Percentiles rank a stretch among this genome's conserved stretches.
These are phyloP conservation scores for Rubia occidens DNA, from an alignment of 305 asterid species.

Conservation along the genomic window DNA sequence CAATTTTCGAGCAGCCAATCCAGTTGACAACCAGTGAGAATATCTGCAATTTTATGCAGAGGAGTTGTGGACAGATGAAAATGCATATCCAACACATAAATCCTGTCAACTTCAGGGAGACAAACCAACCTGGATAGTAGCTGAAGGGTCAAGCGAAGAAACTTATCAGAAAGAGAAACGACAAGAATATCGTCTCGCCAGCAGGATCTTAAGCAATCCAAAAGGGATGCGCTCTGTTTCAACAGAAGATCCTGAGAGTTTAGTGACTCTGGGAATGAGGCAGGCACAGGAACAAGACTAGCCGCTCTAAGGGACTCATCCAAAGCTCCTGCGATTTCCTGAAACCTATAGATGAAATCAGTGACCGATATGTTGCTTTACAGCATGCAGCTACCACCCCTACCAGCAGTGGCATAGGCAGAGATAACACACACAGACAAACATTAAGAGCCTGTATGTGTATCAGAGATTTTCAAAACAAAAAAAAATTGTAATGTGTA, in stretches of 20 bases:
- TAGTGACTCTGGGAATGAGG: conserved; percentile 32
- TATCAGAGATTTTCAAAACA: too few relatives aligned
- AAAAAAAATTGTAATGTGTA: too few relatives aligned
- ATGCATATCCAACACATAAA: background rate
- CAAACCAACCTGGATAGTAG: conserved; percentile 67
- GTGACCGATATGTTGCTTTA: conserved; percentile 10
- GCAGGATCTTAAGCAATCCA: conserved; percentile 83
- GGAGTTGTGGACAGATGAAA: background rate
- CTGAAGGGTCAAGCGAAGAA: conserved; percentile 84
- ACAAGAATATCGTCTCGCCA: conserved; percentile 88
- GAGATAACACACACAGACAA: background rate
- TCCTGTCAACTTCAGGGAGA: conserved; percentile 1
- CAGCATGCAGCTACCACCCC: background rate
- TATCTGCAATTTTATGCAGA: conserved; percentile 38
- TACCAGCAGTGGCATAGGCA: background rate
- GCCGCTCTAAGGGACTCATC: conserved; percentile 73
- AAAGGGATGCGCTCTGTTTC: conserved; percentile 70
- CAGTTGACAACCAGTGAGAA: conserved; percentile 78
- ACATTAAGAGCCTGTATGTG: background rate
- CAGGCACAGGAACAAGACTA: conserved; percentile 45
- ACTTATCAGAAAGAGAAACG: conserved; percentile 84
- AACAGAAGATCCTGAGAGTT: conserved; percentile 44
- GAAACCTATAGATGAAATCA: conserved; percentile 55
- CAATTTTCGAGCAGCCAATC: conserved; percentile 66
- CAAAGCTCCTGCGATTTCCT: conserved; percentile 94